phyloP scores from a whole-genome alignment of 2,329 filamentous ascomycete species.

The Botrytis medusae region DNA sequence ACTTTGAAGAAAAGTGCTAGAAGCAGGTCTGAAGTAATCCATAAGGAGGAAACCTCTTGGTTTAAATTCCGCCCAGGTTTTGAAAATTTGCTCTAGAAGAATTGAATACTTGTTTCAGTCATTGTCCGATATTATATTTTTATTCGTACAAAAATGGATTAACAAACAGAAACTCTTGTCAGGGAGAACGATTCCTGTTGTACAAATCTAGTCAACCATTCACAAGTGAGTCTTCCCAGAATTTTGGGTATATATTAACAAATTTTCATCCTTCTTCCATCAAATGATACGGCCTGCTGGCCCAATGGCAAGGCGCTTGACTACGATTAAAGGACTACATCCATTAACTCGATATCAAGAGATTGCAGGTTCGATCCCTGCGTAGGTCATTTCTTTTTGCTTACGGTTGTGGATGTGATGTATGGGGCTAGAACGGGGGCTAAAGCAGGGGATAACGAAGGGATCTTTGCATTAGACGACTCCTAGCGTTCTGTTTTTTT shows the following conservation, averaged over 20 bases:
- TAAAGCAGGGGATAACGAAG: background rate
- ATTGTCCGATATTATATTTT: background rate
- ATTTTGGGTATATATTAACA: background rate
- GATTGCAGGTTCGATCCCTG: conserved; percentile 48
- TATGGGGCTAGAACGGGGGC: background rate
- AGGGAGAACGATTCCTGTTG: background rate
- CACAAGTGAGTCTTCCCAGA: background rate
- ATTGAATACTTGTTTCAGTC: background rate
- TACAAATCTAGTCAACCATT: background rate
- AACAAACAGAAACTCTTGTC: background rate
- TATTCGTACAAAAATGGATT: background rate
- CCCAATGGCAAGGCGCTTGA: conserved; percentile 51
- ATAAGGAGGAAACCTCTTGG: background rate
- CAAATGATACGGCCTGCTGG: conserved; percentile 32
- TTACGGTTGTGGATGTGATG: background rate
- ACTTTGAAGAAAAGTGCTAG: background rate
- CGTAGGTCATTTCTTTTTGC: conserved; percentile 29
- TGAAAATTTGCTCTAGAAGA: background rate
- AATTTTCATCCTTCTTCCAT: fast-evolving
- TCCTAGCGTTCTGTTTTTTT: background rate
- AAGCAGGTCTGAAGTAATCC: background rate
- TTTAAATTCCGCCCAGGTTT: background rate
- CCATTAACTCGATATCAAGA: conserved; percentile 42
- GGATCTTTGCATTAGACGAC: background rate
- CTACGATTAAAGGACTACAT: conserved; percentile 40